Conservation (phyloP, 2,329 filamentous ascomycete species). For the Fusarium sp. region DNA sequence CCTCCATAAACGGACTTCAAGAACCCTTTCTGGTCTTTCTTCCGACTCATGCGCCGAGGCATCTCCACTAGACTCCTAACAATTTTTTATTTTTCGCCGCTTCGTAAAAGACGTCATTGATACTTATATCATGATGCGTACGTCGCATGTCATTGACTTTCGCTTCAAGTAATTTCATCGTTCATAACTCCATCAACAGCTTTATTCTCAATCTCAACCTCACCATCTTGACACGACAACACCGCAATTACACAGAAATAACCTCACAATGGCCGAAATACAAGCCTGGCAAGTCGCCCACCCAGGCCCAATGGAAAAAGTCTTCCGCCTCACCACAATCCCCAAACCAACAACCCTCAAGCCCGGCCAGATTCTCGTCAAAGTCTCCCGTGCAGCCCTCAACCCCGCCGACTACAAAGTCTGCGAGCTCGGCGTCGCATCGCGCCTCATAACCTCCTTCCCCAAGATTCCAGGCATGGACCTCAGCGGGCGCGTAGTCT, state of each 20-base stretch:
- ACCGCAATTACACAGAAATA: background rate
- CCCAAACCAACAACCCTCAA: conserved; percentile 39
- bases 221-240: background rate
- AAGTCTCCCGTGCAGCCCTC: conserved; percentile 55
- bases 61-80: conserved; percentile 24
- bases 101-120: conserved; percentile 27
- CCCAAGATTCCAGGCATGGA: conserved; percentile 62
- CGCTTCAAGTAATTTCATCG: background rate
- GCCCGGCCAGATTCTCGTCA: conserved; percentile 53
- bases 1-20: background rate
- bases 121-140: background rate
- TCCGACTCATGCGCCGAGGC: conserved; percentile 4
- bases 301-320: conserved; percentile 41
- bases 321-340: conserved; percentile 34
- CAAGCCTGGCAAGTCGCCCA: conserved; percentile 43
- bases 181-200: background rate
- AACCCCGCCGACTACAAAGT: conserved; percentile 65
- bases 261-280: conserved; percentile 36
- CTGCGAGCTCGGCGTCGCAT: conserved; percentile 52
- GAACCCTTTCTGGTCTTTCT: background rate
- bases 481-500: conserved; percentile 60
- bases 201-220: background rate
- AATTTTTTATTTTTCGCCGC: background rate
- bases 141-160: background rate
- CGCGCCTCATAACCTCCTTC: conserved; percentile 45